These are phyloP conservation scores for Malassezia yamatoensis DNA, from an alignment of 1,284 basidiomycete species.

Conservation along the genomic window DNA sequence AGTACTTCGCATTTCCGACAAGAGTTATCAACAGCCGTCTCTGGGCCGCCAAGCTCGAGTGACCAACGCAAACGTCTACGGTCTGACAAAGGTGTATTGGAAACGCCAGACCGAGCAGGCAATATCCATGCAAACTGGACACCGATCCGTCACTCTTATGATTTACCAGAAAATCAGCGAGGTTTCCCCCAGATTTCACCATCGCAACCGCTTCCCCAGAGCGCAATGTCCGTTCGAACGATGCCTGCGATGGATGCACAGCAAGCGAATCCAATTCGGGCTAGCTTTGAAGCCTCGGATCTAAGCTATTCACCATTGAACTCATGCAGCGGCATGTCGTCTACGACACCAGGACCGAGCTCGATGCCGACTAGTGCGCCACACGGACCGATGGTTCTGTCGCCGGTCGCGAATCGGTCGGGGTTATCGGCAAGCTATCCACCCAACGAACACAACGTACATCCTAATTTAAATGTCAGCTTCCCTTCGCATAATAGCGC, in stretches of 20 bases:
- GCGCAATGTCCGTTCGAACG: neutral
- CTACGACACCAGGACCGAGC: neutral
- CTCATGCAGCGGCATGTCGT: neutral
- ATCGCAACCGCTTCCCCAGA: neutral
- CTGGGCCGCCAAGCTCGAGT: neutral
- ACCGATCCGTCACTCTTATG: neutral
- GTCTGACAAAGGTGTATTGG: neutral
- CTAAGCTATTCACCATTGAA: neutral
- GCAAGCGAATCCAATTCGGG: neutral
- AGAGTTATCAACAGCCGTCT: neutral
- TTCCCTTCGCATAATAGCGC: neutral
- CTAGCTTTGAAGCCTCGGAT: neutral
- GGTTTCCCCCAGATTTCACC: neutral
- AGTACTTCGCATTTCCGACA: neutral
- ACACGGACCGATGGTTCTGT: neutral
- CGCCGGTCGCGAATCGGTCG: neutral
- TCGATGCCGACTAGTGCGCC: neutral
- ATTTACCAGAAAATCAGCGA: neutral
- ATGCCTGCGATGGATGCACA: neutral
- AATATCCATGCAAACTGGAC: neutral
- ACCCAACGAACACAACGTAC: neutral
- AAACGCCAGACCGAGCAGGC: neutral
- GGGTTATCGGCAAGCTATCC: neutral
- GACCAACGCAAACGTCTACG: neutral
- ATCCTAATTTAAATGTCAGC: neutral